Evolutionary conservation across 2,329 filamentous ascomycete species (phyloP).

Genomic region (Eutypella sp.): DNA sequence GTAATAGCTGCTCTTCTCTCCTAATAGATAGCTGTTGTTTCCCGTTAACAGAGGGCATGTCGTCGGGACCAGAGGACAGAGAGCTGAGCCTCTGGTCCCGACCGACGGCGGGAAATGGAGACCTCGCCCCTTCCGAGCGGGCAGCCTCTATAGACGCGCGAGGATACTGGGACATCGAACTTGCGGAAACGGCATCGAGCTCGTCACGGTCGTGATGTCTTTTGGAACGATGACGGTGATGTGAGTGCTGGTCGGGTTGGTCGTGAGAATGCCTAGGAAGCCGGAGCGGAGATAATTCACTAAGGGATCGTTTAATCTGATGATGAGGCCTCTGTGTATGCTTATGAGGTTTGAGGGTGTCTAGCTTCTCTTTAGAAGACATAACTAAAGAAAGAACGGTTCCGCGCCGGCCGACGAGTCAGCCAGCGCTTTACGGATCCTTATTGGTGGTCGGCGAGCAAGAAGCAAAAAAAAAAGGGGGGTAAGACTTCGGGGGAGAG

Average conservation of each 20-base stretch:
- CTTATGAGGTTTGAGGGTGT: constrained; percentile 23
- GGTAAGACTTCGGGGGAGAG: neutral
- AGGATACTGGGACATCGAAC: constrained; percentile 22
- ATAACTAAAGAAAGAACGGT: too few relatives aligned
- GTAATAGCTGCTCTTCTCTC: constrained; percentile 35
- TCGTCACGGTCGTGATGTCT: constrained; percentile 30
- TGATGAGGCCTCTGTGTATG: constrained; percentile 38
- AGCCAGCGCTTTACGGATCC: neutral
- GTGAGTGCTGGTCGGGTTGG: constrained; percentile 29
- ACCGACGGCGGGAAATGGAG: constrained; percentile 32
- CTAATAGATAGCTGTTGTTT: constrained; percentile 14
- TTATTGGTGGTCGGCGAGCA: neutral
- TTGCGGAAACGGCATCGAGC: constrained; percentile 22
- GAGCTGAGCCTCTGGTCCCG: constrained; percentile 40
- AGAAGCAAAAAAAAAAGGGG: neutral
- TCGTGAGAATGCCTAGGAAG: constrained; percentile 17
- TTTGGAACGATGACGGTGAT: constrained; percentile 31
- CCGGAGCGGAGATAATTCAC: constrained; percentile 45
- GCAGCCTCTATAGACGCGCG: constrained; percentile 41
- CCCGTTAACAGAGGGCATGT: constrained; percentile 15
- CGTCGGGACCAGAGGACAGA: constrained; percentile 24
- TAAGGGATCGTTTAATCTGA: constrained; percentile 52
- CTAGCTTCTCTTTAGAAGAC: constrained; percentile 22
- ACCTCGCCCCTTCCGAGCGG: constrained; percentile 39
- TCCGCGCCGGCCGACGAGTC: neutral